These are phyloP conservation scores for Baorangia bicolor DNA, from an alignment of 768 basidiomycete species.

Conservation along the genomic window DNA sequence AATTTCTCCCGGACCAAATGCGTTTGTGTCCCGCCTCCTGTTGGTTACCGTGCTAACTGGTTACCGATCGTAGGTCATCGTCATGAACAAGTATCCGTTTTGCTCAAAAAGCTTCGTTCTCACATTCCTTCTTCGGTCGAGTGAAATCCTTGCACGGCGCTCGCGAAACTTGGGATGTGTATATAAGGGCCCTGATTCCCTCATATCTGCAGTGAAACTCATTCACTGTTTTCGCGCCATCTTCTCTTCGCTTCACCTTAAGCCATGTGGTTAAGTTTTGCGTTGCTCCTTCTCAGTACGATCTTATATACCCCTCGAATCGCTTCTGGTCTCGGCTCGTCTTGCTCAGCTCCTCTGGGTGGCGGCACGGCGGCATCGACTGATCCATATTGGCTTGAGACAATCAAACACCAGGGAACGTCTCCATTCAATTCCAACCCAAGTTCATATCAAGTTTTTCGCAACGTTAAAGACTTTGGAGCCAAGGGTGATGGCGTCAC, in stretches of 20 bases:
- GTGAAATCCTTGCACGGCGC: not conserved
- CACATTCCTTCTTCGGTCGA: not conserved
- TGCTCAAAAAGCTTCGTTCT: not conserved
- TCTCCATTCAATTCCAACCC: conserved; percentile 59
- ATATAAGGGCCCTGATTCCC: conserved; percentile 14
- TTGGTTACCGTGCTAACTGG: not conserved
- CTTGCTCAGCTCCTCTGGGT: conserved; percentile 47
- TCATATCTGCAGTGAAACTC: not conserved
- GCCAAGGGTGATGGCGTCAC: conserved; percentile 62
- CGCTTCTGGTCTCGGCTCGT: conserved; percentile 40
- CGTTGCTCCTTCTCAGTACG: conserved; percentile 10
- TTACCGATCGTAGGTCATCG: conserved; percentile 1
- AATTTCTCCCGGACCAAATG: not conserved
- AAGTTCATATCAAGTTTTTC: conserved; percentile 62
- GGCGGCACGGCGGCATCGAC: conserved; percentile 43
- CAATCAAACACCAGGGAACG: conserved; percentile 69
- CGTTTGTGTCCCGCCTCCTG: not conserved
- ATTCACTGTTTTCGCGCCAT: not conserved
- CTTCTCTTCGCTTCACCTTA: not conserved
- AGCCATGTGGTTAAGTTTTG: conserved; percentile 9
- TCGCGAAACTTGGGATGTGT: not conserved
- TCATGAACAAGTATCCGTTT: not conserved
- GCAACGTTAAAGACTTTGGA: conserved; percentile 68
- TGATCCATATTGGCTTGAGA: conserved; percentile 66
- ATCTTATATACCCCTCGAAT: conserved; percentile 1